Conservation (phyloP, 108 stramenopile genomes). For the Aureococcus anophagefferens region DNA sequence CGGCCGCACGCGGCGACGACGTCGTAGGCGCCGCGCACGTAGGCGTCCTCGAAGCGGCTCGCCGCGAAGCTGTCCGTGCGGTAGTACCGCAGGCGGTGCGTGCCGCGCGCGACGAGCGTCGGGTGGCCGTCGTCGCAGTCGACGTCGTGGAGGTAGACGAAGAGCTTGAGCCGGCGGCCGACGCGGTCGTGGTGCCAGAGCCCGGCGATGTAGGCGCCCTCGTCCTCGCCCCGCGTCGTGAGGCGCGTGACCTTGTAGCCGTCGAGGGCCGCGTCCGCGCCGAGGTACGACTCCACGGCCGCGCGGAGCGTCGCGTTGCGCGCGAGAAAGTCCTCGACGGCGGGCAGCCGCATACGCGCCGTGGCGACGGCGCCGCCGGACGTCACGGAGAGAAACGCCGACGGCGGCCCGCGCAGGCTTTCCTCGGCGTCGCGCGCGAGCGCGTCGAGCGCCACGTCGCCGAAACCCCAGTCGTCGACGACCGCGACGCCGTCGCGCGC, state of each 20-base stretch:
- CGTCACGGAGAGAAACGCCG: background rate
- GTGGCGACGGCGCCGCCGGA: background rate
- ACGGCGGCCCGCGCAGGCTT: background rate
- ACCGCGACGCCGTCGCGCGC: background rate
- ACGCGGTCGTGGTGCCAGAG: slow-evolving; percentile 1
- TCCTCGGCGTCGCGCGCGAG: background rate
- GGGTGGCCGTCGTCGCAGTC: background rate
- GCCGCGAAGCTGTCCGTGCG: background rate
- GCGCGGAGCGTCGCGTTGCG: background rate
- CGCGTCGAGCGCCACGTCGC: background rate
- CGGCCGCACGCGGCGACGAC: background rate
- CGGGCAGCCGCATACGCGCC: background rate
- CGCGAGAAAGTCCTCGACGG: too few relatives aligned
- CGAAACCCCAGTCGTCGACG: background rate
- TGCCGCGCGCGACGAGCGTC: background rate
- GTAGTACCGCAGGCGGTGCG: background rate
- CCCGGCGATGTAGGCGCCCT: background rate
- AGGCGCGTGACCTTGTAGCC: background rate
- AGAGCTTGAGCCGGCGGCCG: background rate
- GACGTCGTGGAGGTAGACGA: background rate
- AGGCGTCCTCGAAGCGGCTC: background rate
- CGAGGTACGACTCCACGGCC: background rate
- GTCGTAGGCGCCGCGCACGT: background rate
- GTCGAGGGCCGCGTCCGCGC: background rate
- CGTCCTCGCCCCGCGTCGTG: background rate